Conservation (phyloP, 2,329 filamentous ascomycete genomes). For the Pseudogymnoascus pannorum region DNA sequence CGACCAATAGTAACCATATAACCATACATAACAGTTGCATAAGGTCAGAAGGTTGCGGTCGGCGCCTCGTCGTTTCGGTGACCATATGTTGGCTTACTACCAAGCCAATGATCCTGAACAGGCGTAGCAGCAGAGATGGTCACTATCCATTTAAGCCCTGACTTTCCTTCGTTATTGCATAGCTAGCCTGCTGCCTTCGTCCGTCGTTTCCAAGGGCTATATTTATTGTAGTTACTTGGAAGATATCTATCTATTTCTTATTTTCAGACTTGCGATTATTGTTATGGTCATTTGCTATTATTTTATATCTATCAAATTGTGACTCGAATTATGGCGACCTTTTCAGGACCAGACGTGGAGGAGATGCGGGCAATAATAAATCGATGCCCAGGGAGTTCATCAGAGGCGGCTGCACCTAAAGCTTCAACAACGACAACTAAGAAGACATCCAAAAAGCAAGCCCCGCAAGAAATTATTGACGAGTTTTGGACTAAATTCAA, state of each 20-base stretch:
- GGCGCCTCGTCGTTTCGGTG: not conserved
- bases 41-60: not conserved
- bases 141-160: not conserved
- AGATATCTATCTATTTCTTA: not conserved
- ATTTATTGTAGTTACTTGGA: not conserved
- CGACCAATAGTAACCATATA: not conserved
- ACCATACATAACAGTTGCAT: not conserved
- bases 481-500: conserved; percentile 69
- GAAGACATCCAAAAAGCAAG: conserved; percentile 40
- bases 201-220: not conserved
- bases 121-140: not conserved
- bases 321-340: not conserved
- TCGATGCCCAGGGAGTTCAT: not conserved
- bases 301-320: not conserved
- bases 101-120: not conserved
- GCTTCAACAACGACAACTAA: conserved; percentile 11
- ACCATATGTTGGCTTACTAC: not conserved
- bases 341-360: not conserved
- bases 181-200: not conserved
- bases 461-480: conserved; percentile 61
- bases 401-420: not conserved
- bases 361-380: not conserved
- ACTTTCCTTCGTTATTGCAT: not conserved
- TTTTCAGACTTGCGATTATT: not conserved
- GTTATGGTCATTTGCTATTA: not conserved